Conservation (phyloP, 108 stramenopile genomes). For the Fragilaria radians region DNA sequence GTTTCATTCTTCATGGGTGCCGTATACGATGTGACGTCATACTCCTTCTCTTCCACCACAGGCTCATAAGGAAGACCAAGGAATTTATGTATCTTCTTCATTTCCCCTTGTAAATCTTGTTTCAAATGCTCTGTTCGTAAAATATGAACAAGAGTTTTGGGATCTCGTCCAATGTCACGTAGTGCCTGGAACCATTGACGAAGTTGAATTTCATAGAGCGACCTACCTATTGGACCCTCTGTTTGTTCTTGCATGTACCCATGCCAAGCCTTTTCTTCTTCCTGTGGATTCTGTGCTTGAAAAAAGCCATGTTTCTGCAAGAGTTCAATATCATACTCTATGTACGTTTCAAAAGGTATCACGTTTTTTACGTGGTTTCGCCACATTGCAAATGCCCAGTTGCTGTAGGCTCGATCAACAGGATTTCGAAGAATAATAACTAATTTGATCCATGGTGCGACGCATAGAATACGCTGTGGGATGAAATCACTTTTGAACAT, state of each 20-base stretch:
- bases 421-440: constrained; percentile 17
- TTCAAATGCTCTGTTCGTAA: constrained; percentile 10
- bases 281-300: not conserved
- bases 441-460: constrained; percentile 21
- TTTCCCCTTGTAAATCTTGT: constrained; percentile 1
- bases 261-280: constrained; percentile 17
- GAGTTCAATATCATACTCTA: constrained; percentile 9
- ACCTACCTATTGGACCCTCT: constrained; percentile 17
- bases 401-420: constrained; percentile 13
- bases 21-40: not conserved
- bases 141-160: constrained; percentile 3
- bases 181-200: constrained; percentile 26
- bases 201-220: constrained; percentile 18
- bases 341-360: constrained; percentile 14
- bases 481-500: constrained; percentile 8
- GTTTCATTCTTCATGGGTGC: constrained; percentile 3
- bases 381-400: constrained; percentile 4
- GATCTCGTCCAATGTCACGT: constrained; percentile 12
- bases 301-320: constrained; percentile 6
- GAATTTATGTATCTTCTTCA: constrained; percentile 1
- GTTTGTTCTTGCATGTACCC: constrained; percentile 1
- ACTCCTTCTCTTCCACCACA: not conserved
- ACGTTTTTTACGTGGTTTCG: not conserved
- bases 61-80: not conserved
- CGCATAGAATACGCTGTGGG: constrained; percentile 15